These are phyloP conservation scores for Penicillium brevicompactum DNA, from an alignment of 2,329 filamentous ascomycete species.

Conservation along the genomic window DNA sequence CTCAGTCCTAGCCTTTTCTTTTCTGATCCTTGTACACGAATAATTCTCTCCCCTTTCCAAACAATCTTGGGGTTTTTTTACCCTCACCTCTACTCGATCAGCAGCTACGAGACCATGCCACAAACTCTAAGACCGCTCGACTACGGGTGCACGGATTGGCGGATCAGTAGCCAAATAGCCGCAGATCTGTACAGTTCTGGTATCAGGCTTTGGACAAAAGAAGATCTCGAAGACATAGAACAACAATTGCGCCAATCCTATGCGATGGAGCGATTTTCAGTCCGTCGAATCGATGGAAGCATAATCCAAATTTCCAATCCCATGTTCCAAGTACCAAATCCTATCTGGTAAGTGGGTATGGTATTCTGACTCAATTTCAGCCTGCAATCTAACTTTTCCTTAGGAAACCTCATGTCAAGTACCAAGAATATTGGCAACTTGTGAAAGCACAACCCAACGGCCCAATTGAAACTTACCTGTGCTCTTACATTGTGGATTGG, in stretches of 20 bases:
- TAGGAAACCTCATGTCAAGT: constrained; percentile 23
- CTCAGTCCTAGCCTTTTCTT: constrained; percentile 14
- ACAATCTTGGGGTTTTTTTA: constrained; percentile 11
- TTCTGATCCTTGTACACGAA: constrained; percentile 13
- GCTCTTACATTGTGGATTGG: constrained; percentile 26
- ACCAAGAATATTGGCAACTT: constrained; percentile 25
- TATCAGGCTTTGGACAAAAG: constrained; percentile 21
- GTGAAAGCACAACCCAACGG: constrained; percentile 19
- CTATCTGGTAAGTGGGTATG: constrained; percentile 23
- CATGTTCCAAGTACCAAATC: constrained; percentile 21
- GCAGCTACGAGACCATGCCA: constrained; percentile 18
- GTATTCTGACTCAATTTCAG: constrained; percentile 12
- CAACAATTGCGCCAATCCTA: constrained; percentile 22
- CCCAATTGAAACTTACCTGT: constrained; percentile 22
- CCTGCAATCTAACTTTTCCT: constrained; percentile 13
- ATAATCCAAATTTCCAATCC: constrained; percentile 24
- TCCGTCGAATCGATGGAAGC: constrained; percentile 23
- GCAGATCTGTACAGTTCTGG: constrained; percentile 23
- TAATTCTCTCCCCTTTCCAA: constrained; percentile 8
- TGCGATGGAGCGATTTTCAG: constrained; percentile 17
- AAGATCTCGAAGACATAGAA: constrained; percentile 24
- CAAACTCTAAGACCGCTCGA: constrained; percentile 16
- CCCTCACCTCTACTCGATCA: constrained; percentile 10
- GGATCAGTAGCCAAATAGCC: constrained; percentile 22
- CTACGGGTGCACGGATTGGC: constrained; percentile 23